phyloP scores from a whole-genome alignment of 1,284 basidiomycete species.

The Moesziomyces globuligerus region DNA sequence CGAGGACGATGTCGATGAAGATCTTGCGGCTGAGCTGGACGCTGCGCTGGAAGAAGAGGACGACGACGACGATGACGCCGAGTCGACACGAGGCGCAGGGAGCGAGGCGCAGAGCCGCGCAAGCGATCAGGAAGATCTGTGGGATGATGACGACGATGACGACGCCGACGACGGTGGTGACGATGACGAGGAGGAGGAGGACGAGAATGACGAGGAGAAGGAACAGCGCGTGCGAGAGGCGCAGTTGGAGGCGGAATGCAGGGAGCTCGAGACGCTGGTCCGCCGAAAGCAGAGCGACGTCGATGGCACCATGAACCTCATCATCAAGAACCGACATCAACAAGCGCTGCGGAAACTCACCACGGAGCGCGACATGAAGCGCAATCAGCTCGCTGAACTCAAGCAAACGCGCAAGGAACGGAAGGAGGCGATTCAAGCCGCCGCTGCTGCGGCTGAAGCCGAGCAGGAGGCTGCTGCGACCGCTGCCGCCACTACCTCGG shows the following conservation, averaged over 20 bases:
- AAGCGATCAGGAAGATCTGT: slow-evolving; percentile 56
- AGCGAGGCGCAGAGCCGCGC: slow-evolving; percentile 51
- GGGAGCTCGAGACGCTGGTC: slow-evolving; percentile 64
- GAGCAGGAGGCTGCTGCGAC: slow-evolving; percentile 29
- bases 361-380: slow-evolving; percentile 63
- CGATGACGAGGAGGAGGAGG: slow-evolving; percentile 76
- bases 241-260: slow-evolving; percentile 65
- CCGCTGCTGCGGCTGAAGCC: slow-evolving; percentile 45
- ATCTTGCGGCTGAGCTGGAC: slow-evolving; percentile 69
- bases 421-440: slow-evolving; percentile 56
- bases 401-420: slow-evolving; percentile 57
- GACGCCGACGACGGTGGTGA: slow-evolving; percentile 79
- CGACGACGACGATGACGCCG: slow-evolving; percentile 74
- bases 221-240: slow-evolving; percentile 63
- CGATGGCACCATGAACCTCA: slow-evolving; percentile 60
- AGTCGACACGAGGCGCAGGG: slow-evolving; percentile 63
- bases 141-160: slow-evolving; percentile 64
- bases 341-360: slow-evolving; percentile 60
- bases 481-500: slow-evolving; percentile 15
- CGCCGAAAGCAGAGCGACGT: slow-evolving; percentile 63
- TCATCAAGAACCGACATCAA: slow-evolving; percentile 65
- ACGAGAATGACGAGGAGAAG: slow-evolving; percentile 63
- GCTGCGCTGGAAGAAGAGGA: slow-evolving; percentile 68
- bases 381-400: slow-evolving; percentile 59
- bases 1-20: slow-evolving; percentile 73